Percentiles rank a stretch among this genome's conserved stretches.
phyloP scores from a whole-genome alignment of 2,329 filamentous ascomycete species.

The Fonsecaea multimorphosa region DNA sequence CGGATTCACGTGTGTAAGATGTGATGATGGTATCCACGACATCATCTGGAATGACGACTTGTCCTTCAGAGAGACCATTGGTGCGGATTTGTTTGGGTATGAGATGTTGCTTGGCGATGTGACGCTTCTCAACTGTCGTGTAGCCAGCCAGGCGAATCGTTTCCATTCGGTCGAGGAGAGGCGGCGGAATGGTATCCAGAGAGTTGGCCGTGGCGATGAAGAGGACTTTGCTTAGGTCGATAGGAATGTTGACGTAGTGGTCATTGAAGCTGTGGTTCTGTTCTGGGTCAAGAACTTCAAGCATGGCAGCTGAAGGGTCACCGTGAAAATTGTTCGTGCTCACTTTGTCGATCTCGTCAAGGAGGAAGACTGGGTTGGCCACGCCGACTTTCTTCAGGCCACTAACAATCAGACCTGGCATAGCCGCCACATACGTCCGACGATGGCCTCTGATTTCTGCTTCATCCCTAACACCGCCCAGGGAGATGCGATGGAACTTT shows the following conservation, averaged over 20 bases:
- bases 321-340: constrained; percentile 90
- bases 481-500: constrained; percentile 95
- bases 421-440: constrained; percentile 96
- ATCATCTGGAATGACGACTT: constrained; percentile 77
- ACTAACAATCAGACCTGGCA: constrained; percentile 94
- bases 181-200: constrained; percentile 92
- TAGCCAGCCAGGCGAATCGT: constrained; percentile 92
- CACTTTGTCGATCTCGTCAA: constrained; percentile 98
- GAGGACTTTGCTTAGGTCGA: constrained; percentile 93
- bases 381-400: constrained; percentile 95
- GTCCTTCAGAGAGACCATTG: constrained; percentile 79
- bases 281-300: constrained; percentile 95
- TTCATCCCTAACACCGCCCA: constrained; percentile 93
- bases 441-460: constrained; percentile 95
- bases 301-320: constrained; percentile 95
- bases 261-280: constrained; percentile 95
- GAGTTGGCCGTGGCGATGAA: constrained; percentile 98
- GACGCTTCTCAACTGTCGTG: constrained; percentile 93
- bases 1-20: constrained; percentile 93
- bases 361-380: constrained; percentile 89
- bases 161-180: constrained; percentile 95
- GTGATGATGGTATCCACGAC: constrained; percentile 96
- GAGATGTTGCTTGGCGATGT: constrained; percentile 91
- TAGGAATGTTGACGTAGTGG: constrained; percentile 94
- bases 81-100: constrained; percentile 93